Conservation (phyloP, 2,329 filamentous ascomycete species). For the Trichoderma pleuroti region DNA sequence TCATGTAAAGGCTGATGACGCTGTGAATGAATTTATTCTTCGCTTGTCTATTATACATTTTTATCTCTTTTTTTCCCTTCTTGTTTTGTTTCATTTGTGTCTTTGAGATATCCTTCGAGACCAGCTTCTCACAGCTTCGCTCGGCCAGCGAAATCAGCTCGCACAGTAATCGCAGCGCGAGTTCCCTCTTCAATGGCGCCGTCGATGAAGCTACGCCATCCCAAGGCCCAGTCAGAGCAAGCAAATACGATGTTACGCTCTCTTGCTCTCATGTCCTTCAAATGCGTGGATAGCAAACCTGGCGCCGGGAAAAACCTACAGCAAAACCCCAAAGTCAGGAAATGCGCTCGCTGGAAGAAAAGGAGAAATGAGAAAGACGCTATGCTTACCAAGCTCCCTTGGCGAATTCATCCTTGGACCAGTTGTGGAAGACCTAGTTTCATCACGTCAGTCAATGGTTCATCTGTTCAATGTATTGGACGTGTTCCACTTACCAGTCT, state of each 20-base stretch:
- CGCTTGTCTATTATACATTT: neutral
- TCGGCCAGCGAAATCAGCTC: neutral
- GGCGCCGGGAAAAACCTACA: conserved; percentile 9
- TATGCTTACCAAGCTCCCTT: conserved; percentile 9
- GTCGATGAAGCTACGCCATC: conserved; percentile 13
- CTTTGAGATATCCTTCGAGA: neutral
- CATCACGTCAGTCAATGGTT: neutral
- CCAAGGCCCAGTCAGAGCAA: conserved; percentile 11
- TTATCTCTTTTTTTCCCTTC: neutral
- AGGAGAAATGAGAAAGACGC: neutral
- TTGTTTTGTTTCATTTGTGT: neutral
- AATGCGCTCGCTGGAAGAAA: neutral
- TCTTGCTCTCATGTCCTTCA: conserved; percentile 12
- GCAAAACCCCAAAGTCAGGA: neutral
- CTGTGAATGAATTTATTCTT: neutral
- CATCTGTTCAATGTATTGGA: neutral
- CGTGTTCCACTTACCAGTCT: neutral
- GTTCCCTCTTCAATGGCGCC: conserved; percentile 13
- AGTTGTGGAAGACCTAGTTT: conserved; percentile 11
- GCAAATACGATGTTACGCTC: conserved; percentile 7
- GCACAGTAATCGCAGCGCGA: conserved; percentile 4
- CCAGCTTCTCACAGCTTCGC: neutral
- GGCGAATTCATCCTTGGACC: conserved; percentile 12
- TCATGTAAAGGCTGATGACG: neutral
- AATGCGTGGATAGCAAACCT: conserved; percentile 1